Base-by-base conservation (phyloP, 495 filamentous ascomycete species). In the Lindgomyces ingoldianus region DNA sequence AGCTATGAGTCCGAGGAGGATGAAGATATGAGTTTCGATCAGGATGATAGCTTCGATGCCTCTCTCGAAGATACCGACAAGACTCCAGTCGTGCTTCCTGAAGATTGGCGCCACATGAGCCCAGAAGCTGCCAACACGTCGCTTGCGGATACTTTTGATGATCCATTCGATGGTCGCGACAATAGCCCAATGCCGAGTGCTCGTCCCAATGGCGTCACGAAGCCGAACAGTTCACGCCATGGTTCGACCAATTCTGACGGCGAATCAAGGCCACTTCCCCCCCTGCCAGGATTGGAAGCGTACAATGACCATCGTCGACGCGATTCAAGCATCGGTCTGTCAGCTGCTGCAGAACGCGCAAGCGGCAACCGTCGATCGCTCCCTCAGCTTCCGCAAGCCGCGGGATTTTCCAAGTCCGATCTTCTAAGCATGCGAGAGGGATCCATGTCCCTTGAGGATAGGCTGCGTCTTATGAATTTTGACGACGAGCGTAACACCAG, bases 51-150 rank as follows among this genome's bases (percentile, higher is more conserved):
- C 75, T 96, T 96, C 70, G 92, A 96, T 75, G 91, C 88, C 3
- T 93, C 91, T 3, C 82, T 96, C 24, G 93, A 98, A 75, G 94
- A 98, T 71, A 89, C 91, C 19, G 91, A 96, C 67, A 96, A 97
- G 78, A 97, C 95, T 0, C 93, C 94, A 2, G 95, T 98, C 21
- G 94, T 98, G 26, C 83, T 95, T 48, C 94, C 94, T 1, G 95
- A 97, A 67, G 91, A 96, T 69, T 98, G 94, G 94, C 84, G 89
- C 46, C 89, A 91, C 65, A 88, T 89, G 82, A 87, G 81, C 62
- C 87, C 89, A 1, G 70, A 73, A n/a, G 65, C 70, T 10, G 81
- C 80, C 3, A 79, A 88, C 56, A 80, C 76, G 9, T 79, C 78
- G 1, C 69, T 85, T 16, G 79, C 76, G 26, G 78, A 81, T 51